These are phyloP conservation scores for Globisporangium nodosum DNA, from an alignment of 352 stramenopile genomes.

Conservation along the genomic window DNA sequence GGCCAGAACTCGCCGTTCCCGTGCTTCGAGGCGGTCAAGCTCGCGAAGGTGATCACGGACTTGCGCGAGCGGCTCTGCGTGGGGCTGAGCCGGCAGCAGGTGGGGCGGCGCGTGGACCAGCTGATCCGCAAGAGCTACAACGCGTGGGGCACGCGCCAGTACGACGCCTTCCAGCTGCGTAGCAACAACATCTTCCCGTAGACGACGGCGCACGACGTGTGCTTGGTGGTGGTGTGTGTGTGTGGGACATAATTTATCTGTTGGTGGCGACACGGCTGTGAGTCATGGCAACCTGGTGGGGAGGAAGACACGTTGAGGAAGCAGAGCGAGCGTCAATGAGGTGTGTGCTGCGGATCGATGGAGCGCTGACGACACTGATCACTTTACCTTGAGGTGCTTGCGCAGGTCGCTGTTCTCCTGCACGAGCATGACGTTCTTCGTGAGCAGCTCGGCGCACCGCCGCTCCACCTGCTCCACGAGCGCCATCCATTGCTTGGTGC, in stretches of 20 bases:
- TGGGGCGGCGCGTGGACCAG: conserved; percentile 68
- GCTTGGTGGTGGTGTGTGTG: background rate
- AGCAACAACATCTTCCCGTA: conserved; percentile 88
- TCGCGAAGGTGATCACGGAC: conserved; percentile 56
- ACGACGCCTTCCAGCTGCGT: conserved; percentile 86
- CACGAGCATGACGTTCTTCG: conserved; percentile 65
- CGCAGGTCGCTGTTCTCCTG: conserved; percentile 56
- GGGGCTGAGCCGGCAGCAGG: conserved; percentile 54
- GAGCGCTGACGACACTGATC: too few relatives aligned
- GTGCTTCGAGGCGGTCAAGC: conserved; percentile 83
- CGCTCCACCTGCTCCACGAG: conserved; percentile 48
- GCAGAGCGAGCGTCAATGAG: too few relatives aligned
- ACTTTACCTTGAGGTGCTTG: conserved; percentile 22
- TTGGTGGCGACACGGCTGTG: background rate
- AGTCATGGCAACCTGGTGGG: background rate
- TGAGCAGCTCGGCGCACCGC: conserved; percentile 52
- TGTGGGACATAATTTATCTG: background rate
- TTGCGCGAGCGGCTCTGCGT: conserved; percentile 66
- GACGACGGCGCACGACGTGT: background rate
- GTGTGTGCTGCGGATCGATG: too few relatives aligned
- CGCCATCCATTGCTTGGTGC: conserved; percentile 35
- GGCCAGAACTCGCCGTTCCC: conserved; percentile 93
- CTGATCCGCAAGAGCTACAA: conserved; percentile 88
- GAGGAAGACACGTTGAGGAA: too few relatives aligned
- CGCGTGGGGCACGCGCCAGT: conserved; percentile 84